Evolutionary conservation across 1,284 basidiomycete genomes (phyloP).

Genomic region (Lentinus polychrous): DNA sequence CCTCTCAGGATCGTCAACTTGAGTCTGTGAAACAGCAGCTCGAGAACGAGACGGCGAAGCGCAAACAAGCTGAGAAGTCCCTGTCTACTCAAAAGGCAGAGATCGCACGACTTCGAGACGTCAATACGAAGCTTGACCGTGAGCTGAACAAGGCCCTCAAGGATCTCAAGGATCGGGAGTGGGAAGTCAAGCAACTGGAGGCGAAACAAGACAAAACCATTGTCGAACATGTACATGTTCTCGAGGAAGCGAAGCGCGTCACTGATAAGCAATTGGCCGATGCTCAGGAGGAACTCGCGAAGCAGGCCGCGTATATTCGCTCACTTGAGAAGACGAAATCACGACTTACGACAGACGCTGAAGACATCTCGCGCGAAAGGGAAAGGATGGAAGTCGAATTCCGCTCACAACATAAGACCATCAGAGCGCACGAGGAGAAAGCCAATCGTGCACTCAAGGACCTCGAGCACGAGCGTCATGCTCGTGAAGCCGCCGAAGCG

Average conservation of each 20-base stretch:
- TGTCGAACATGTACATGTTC: constrained; percentile 96
- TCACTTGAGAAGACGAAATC: constrained; percentile 80
- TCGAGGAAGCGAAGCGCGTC: constrained; percentile 94
- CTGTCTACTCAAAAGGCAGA: constrained; percentile 64
- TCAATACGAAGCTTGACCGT: constrained; percentile 66
- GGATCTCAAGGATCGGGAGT: constrained; percentile 79
- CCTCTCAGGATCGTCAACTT: constrained; percentile 65
- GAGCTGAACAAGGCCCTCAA: constrained; percentile 76
- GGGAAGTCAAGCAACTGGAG: constrained; percentile 81
- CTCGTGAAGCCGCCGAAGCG: constrained; percentile 58
- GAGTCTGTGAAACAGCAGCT: constrained; percentile 64
- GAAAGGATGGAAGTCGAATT: constrained; percentile 68
- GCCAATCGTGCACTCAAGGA: constrained; percentile 48
- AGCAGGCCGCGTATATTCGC: constrained; percentile 69
- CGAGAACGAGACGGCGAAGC: constrained; percentile 63
- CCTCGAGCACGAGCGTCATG: constrained; percentile 58
- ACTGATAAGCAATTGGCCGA: constrained; percentile 90
- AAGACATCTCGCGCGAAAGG: constrained; percentile 76
- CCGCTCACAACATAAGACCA: constrained; percentile 60
- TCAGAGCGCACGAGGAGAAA: constrained; percentile 53
- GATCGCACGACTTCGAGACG: constrained; percentile 61
- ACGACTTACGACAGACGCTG: constrained; percentile 75
- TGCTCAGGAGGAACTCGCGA: constrained; percentile 71
- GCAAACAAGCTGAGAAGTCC: constrained; percentile 67
- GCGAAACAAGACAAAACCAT: constrained; percentile 95